A percentile compares a stretch with the other conserved stretches of the same genome.
These are phyloP conservation scores for Notholithocarpus densiflorus DNA, from an alignment of 306 rosid species.

Conservation along the genomic window DNA sequence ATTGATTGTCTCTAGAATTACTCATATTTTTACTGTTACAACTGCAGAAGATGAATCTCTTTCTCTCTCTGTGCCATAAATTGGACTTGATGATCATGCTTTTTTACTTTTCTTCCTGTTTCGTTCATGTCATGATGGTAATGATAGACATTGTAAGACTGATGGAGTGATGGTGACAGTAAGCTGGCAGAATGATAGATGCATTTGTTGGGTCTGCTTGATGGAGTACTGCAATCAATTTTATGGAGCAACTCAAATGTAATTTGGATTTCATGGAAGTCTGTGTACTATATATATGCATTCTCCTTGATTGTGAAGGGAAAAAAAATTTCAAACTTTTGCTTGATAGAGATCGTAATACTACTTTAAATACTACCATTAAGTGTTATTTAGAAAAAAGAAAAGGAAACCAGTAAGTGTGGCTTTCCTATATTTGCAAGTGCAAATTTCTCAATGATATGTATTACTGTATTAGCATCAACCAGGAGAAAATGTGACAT, in stretches of 20 bases:
- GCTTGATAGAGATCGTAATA: no score
- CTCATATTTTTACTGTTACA: neutral
- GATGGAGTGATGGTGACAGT: neutral
- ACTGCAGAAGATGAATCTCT: no score
- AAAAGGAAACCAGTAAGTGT: no score
- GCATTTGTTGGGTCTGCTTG: neutral
- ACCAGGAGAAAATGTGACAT: no score
- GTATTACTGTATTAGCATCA: no score
- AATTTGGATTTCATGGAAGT: neutral
- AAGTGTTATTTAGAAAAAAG: no score
- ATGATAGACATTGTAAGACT: neutral
- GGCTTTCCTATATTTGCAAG: no score
- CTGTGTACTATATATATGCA: neutral
- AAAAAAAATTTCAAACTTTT: neutral
- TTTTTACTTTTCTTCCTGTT: neutral
- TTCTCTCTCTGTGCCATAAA: neutral
- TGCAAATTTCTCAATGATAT: no score
- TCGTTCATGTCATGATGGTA: neutral
- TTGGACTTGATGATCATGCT: neutral
- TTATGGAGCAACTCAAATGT: neutral
- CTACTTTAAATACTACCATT: no score
- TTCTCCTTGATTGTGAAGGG: neutral
- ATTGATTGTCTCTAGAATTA: no score
- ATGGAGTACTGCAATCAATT: neutral
- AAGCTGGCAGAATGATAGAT: neutral